Conservation (phyloP, 805 yeast species). For the Candida berthetii region DNA sequence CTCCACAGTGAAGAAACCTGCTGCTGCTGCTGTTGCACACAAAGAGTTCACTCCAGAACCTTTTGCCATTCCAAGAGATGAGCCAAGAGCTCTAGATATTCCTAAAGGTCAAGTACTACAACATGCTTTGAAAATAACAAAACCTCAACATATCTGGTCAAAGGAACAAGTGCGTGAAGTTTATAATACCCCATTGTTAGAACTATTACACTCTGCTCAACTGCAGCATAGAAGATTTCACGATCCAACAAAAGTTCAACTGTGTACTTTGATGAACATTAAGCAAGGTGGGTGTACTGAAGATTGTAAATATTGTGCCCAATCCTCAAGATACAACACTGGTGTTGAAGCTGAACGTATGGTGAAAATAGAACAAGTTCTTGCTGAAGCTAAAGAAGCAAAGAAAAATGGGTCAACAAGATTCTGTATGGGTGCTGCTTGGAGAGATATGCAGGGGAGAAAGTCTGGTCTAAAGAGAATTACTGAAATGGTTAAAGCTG, state of each 20-base stretch:
- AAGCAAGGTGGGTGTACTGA: conserved; percentile 81
- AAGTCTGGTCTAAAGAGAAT: conserved; percentile 60
- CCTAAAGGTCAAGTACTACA: conserved; percentile 11
- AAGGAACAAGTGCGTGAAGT: conserved; percentile 52
- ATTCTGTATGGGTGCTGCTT: conserved; percentile 83
- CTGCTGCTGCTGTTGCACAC: no score
- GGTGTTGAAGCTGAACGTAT: conserved; percentile 67
- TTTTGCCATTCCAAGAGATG: no score
- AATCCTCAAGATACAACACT: conserved; percentile 61
- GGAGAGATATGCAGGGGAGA: conserved; percentile 82
- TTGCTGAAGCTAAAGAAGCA: conserved; percentile 58
- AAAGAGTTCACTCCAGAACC: no score
- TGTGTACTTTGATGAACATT: conserved; percentile 70
- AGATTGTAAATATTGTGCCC: conserved; percentile 79
- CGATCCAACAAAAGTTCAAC: conserved; percentile 63
- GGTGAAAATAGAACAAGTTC: conserved; percentile 54
- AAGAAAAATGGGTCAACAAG: conserved; percentile 68
- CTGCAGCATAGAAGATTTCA: conserved; percentile 61
- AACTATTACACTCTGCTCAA: conserved; percentile 54
- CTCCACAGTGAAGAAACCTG: no score
- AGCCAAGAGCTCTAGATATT: not conserved
- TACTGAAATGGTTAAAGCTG: conserved; percentile 55
- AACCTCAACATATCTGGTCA: conserved; percentile 45
- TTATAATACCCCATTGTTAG: conserved; percentile 61
- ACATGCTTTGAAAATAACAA: conserved; percentile 23